Percentiles rank a stretch among this genome's conserved stretches.
phyloP scores from a whole-genome alignment of 768 basidiomycete genomes.

The Leccinum sublutescens region DNA sequence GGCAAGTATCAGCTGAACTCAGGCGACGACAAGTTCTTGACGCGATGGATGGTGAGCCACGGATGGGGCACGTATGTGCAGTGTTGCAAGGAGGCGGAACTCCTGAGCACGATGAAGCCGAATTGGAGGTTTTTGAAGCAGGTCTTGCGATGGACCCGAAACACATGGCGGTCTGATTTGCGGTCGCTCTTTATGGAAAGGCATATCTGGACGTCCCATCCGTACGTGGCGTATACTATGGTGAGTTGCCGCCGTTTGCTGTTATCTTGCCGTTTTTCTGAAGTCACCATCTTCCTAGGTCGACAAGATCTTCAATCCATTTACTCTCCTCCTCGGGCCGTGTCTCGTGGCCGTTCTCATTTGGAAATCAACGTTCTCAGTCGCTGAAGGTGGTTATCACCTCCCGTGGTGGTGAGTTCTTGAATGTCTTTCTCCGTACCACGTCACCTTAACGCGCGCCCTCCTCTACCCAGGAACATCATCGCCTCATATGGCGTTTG shows the following conservation, averaged over 20 bases:
- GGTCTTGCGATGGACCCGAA: conserved; percentile 89
- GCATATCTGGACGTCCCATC: conserved; percentile 84
- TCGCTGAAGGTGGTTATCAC: conserved; percentile 72
- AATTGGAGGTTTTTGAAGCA: conserved; percentile 96
- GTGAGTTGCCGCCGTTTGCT: conserved; percentile 35
- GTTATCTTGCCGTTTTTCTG: neutral
- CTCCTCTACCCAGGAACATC: conserved; percentile 53
- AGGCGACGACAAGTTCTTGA: conserved; percentile 93
- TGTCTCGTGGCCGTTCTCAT: conserved; percentile 73
- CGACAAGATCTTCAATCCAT: conserved; percentile 82
- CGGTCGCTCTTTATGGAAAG: conserved; percentile 87
- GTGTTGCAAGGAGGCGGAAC: conserved; percentile 79
- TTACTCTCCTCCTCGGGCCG: conserved; percentile 85
- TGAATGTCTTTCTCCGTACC: neutral
- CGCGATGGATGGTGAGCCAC: conserved; percentile 94
- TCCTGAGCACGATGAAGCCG: conserved; percentile 92
- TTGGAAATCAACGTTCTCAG: conserved; percentile 72
- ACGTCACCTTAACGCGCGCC: neutral
- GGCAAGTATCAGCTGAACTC: conserved; percentile 95
- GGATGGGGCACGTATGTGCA: conserved; percentile 96
- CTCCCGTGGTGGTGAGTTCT: conserved; percentile 73
- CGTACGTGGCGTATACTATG: conserved; percentile 78
- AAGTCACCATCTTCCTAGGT: conserved; percentile 43
- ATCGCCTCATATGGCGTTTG: conserved; percentile 65
- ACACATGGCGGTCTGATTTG: conserved; percentile 91